These are phyloP conservation scores for Epichloe baconii DNA, from an alignment of 2,329 filamentous ascomycete genomes.

Conservation along the genomic window DNA sequence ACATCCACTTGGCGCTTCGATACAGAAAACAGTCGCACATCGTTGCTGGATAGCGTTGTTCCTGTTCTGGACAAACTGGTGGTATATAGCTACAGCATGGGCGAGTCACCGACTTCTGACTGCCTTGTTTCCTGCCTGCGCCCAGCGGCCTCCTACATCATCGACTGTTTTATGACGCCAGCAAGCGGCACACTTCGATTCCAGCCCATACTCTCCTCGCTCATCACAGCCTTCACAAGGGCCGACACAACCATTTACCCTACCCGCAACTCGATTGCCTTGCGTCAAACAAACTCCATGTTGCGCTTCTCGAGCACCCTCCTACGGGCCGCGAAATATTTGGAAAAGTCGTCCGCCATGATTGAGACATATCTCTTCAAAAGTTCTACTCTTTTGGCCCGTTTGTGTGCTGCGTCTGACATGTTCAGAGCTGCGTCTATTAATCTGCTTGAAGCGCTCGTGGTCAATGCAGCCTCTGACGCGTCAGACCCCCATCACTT, in stretches of 20 bases:
- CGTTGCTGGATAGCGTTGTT: constrained; percentile 56
- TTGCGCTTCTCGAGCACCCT: constrained; percentile 56
- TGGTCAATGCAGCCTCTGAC: constrained; percentile 53
- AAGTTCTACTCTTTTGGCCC: constrained; percentile 60
- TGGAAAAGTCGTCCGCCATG: constrained; percentile 48
- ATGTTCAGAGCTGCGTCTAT: constrained; percentile 53
- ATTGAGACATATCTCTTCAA: constrained; percentile 74
- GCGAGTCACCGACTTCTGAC: constrained; percentile 37
- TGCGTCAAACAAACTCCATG: constrained; percentile 49
- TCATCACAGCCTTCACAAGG: constrained; percentile 36
- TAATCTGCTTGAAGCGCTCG: constrained; percentile 57
- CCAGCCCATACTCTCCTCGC: constrained; percentile 60
- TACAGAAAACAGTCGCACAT: constrained; percentile 50
- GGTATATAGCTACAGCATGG: constrained; percentile 60
- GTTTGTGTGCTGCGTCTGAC: constrained; percentile 59
- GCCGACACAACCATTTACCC: constrained; percentile 51
- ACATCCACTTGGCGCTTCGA: constrained; percentile 76
- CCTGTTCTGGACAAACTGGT: constrained; percentile 60
- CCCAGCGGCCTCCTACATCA: constrained; percentile 60
- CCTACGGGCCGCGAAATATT: constrained; percentile 54
- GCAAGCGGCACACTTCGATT: constrained; percentile 59
- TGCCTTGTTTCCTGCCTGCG: constrained; percentile 49
- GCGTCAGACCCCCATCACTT: constrained; percentile 86
- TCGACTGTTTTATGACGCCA: constrained; percentile 62
- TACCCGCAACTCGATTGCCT: constrained; percentile 39